phyloP scores from a whole-genome alignment of 2,329 filamentous ascomycete species.

The Clonostachys sp. region DNA sequence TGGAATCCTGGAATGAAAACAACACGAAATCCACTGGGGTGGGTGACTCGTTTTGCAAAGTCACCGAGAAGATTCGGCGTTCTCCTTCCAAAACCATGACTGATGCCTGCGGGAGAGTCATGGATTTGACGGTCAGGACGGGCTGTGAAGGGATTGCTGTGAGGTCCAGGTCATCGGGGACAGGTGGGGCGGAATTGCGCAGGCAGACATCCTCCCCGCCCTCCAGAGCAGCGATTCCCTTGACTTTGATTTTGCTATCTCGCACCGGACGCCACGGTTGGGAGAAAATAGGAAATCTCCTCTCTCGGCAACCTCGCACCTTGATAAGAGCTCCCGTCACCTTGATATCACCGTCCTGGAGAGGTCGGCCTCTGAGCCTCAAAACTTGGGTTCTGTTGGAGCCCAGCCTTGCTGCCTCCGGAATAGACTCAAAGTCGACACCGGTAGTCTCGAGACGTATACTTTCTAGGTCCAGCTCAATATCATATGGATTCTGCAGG shows the following conservation, averaged over 20 bases:
- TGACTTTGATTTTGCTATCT: slow-evolving; percentile 71
- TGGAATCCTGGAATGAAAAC: slow-evolving; percentile 87
- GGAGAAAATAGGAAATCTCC: slow-evolving; percentile 78
- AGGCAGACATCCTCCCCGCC: slow-evolving; percentile 25
- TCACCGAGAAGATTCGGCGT: slow-evolving; percentile 70
- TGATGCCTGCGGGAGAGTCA: slow-evolving; percentile 76
- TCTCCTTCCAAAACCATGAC: slow-evolving; percentile 95
- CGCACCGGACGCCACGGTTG: slow-evolving; percentile 69
- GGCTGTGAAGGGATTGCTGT: slow-evolving; percentile 80
- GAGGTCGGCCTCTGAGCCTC: slow-evolving; percentile 64
- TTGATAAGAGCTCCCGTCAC: slow-evolving; percentile 77
- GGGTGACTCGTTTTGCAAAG: slow-evolving; percentile 71
- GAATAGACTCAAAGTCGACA: slow-evolving; percentile 62
- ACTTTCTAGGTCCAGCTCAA: slow-evolving; percentile 85
- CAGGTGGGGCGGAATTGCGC: slow-evolving; percentile 15
- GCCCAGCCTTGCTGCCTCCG: slow-evolving; percentile 65
- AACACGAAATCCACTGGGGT: slow-evolving; percentile 79
- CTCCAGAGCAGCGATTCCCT: slow-evolving; percentile 57
- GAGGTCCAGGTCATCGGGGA: slow-evolving; percentile 49
- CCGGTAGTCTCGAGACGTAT: slow-evolving; percentile 72
- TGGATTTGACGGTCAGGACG: slow-evolving; percentile 67
- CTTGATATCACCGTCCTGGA: slow-evolving; percentile 60
- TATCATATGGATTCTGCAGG: slow-evolving; percentile 90
- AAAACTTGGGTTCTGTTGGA: slow-evolving; percentile 81
- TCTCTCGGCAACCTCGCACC: slow-evolving; percentile 75